Percentiles rank a stretch among this genome's conserved stretches.
Conservation (phyloP, 768 basidiomycete species). For the Symmetrospora coprosmae region DNA sequence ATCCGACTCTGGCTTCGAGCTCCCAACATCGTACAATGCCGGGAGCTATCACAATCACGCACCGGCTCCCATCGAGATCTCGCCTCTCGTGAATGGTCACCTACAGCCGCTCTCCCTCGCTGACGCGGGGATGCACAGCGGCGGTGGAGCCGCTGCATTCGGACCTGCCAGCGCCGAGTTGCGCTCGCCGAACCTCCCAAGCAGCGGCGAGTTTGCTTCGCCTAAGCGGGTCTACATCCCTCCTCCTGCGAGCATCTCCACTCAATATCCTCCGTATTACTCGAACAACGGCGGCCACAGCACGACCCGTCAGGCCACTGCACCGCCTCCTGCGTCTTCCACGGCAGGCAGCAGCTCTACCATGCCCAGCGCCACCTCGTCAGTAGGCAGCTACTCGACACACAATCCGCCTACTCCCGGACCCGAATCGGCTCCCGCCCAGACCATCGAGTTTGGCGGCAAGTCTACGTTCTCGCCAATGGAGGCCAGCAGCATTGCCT, state of each 20-base stretch:
- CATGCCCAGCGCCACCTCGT: background rate
- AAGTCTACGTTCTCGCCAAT: background rate
- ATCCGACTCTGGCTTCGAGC: no score
- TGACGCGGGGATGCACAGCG: no score
- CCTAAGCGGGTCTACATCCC: background rate
- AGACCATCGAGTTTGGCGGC: background rate
- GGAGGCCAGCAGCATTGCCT: background rate
- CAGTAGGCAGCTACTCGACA: slow-evolving; percentile 3
- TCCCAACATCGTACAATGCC: no score
- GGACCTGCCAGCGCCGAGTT: no score
- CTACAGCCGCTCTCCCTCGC: no score
- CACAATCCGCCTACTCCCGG: slow-evolving; percentile 13
- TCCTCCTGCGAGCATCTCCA: background rate
- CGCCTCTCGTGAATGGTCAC: no score
- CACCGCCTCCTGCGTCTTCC: background rate
- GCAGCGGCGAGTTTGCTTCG: background rate
- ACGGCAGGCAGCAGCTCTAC: background rate
- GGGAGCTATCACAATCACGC: no score
- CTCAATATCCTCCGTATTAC: no score
- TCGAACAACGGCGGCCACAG: no score
- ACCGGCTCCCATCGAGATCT: no score
- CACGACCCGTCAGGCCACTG: background rate
- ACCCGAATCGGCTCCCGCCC: background rate
- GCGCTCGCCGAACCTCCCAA: no score
- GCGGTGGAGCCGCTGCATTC: no score